A percentile compares a stretch with the other conserved stretches of the same genome.
Conservation (phyloP, 164 flowering plant genomes). For the Umbilicus rupestris region DNA sequence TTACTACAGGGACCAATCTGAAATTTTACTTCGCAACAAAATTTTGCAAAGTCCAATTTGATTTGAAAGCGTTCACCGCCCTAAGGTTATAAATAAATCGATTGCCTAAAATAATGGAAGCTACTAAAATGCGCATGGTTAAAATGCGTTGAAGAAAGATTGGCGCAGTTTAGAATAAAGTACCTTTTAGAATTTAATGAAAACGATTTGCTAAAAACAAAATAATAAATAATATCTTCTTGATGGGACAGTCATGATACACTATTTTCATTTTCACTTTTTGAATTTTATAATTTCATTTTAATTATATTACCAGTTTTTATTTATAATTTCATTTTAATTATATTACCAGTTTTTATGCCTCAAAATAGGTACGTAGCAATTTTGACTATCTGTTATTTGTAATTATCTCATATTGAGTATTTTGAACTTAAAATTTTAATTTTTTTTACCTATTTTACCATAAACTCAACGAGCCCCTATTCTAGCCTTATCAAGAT, state of each 20-base stretch:
- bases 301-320: too few species aligned
- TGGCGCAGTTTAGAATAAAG: background rate
- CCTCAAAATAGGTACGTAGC: too few species aligned
- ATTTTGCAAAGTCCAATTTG: background rate
- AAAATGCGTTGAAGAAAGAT: background rate
- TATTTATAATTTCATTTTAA: too few species aligned
- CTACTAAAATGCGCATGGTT: background rate
- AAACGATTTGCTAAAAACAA: background rate
- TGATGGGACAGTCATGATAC: background rate
- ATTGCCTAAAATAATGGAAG: conserved; percentile 1
- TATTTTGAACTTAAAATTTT: too few species aligned
- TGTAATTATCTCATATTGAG: too few species aligned
- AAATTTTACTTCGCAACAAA: background rate
- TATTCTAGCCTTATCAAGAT: too few species aligned
- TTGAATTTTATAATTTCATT: too few species aligned
- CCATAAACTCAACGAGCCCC: too few species aligned
- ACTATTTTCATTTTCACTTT: background rate
- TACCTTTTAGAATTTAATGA: background rate
- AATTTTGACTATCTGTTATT: too few species aligned
- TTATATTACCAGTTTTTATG: too few species aligned
- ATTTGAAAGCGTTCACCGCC: conserved; percentile 6
- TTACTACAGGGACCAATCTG: background rate
- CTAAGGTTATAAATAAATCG: conserved; percentile 2
- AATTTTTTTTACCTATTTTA: too few species aligned
- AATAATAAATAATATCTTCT: background rate